Evolutionary conservation across 1,139 yeast genomes (phyloP), one percentile per base, ranked within the genome.

Genomic region (Blastobotrys petasosporus): DNA sequence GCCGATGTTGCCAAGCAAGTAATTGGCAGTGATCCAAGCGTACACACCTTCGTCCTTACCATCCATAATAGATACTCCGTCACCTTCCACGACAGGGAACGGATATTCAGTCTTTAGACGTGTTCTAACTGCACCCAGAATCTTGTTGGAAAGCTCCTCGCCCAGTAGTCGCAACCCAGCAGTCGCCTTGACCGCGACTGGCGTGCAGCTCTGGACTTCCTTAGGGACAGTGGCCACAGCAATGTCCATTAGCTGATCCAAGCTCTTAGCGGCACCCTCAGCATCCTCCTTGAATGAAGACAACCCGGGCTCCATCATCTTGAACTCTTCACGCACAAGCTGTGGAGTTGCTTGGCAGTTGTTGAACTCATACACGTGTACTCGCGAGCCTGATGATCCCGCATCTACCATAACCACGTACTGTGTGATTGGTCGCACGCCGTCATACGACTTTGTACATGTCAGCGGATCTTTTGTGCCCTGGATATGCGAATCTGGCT

Each of bases 1-100:
- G 25, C 97, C 97, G 63, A 92, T 87, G 67, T 90, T 90, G 37
- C 97, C 97, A 56, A 92, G 75, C 54, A 92, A 71, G 65, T 82
- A 92, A 70, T 92, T 92, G 45, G 97, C 82, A 33, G 98, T 92
- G 63, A 92, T 84, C 99, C 99, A 92, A 1, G 98, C 98, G 61
- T 80, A 92, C n/a, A 92, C 97, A 64, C 98, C 99, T 70, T 92
- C 98, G 59, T 90, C 95, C 52, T 79, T 82, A 56, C 98, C 98
- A 49, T 85, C 92, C 97, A 92, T 90, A 58, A 92, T 84, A 9
- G 90, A 76, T 49, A 92, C 75, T 48, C 97, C 97, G 50, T 86
- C 85, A 42, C 82, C 87, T 8, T 74, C 76, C 41, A 88, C 95
- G 37, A 92, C 88, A 1, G 96, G 84, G 70, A 92, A 94, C 44